Base-by-base conservation (phyloP, 1,139 yeast genomes). In the Debaryomycetaceae sp. region DNA sequence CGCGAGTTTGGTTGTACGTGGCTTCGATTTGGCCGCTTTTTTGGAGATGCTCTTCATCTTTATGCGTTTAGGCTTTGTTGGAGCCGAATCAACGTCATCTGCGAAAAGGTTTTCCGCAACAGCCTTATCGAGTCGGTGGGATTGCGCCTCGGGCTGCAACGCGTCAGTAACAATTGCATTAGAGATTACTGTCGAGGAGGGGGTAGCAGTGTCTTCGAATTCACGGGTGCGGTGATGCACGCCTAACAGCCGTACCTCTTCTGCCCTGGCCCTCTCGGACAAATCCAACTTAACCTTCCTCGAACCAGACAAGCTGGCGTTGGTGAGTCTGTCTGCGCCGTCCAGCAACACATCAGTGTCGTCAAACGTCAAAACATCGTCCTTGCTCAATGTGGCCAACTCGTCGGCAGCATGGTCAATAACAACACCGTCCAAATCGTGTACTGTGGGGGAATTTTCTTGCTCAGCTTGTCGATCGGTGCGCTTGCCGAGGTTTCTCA, bases 341-440 rank as follows among this genome's bases (percentile, higher is more conserved):
- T 61, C 71, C 2, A 67, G 78, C 16, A 74, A 43, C 2, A 83
- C 56, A 5, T 62, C 61, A 1, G 61, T 51, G 39, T 86, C 96
- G 34, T 79, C 73, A 28, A 85, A 57, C 0, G 91, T 83, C 32
- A 86, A 57, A 2, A 83, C 62, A 1, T 75, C 73, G 14, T 72
- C 75, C n/a, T 61, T 61, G 5, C 48, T 46, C n/a, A 65, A 37
- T 5, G 45, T 50, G 2, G 49, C 48, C n/a, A 76, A 45, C 15
- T 71, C 76, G 5, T 49, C 46, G 4, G 58, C 32, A 25, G 53
- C 56, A 47, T 77, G 83, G 0, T 65, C 68, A 7, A 78, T 69
- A 25, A 56, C 61, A 3, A 73, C 36, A 1, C 72, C 73, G 4
- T 49, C 45, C 13, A 61, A 38, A 30, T 57, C 61, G 11, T 44